Conservation (phyloP, 768 basidiomycete genomes). For the Ephemerocybe angulata region DNA sequence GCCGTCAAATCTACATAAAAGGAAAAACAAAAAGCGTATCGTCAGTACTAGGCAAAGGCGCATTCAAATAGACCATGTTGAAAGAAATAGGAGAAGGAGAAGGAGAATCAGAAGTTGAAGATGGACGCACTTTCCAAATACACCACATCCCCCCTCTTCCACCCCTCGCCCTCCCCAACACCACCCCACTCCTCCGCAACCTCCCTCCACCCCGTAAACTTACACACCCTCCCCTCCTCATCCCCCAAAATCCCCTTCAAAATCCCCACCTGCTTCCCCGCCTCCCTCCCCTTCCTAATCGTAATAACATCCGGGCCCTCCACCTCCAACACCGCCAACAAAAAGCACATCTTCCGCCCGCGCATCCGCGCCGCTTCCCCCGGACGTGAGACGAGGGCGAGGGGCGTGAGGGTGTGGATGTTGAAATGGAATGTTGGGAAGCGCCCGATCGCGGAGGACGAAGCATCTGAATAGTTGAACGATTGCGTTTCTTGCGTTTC, state of each 20-base stretch:
- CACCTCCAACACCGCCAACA: constrained; percentile 69
- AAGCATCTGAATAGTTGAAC: constrained; percentile 57
- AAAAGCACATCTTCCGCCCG: constrained; percentile 36
- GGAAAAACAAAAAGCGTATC: too few species aligned
- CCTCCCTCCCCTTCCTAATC: constrained; percentile 65
- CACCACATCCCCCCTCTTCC: constrained; percentile 71
- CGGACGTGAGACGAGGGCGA: constrained; percentile 35
- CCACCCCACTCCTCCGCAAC: constrained; percentile 70
- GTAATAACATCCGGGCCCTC: constrained; percentile 70
- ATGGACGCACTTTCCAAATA: constrained; percentile 65
- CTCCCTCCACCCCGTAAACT: constrained; percentile 77
- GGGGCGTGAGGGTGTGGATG: constrained; percentile 52
- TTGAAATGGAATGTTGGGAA: constrained; percentile 77
- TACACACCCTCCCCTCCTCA: constrained; percentile 63
- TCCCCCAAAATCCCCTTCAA: constrained; percentile 73
- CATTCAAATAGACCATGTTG: too few species aligned
- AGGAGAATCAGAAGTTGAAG: too few species aligned
- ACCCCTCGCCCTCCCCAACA: constrained; percentile 32
- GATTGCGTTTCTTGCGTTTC: constrained; percentile 34
- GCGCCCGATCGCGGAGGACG: constrained; percentile 66
- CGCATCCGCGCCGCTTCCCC: constrained; percentile 40
- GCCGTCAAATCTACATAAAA: constrained; percentile 47
- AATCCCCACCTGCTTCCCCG: constrained; percentile 65
- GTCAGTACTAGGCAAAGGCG: too few species aligned
- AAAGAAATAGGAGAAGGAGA: too few species aligned